Conservation (phyloP, 306 rosid genomes). For the Rosa persica region DNA sequence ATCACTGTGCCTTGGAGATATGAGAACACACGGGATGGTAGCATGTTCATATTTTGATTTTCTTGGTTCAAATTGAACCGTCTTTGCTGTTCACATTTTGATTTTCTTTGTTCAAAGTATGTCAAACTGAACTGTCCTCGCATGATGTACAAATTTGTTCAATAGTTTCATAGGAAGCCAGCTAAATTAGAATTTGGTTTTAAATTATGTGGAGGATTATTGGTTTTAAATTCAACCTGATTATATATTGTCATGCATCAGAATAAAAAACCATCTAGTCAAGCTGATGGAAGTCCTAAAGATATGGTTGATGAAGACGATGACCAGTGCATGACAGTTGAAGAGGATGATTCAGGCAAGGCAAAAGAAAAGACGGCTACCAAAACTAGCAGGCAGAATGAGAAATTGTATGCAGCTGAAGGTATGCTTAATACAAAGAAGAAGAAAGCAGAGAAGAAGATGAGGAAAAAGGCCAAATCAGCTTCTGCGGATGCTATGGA, state of each 20-base stretch:
- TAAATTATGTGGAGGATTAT: not conserved
- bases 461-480: conserved; percentile 57
- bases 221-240: not conserved
- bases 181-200: not conserved
- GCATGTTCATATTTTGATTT: not conserved
- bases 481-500: conserved; percentile 56
- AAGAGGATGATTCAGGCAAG: conserved; percentile 41
- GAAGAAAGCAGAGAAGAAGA: conserved; percentile 79
- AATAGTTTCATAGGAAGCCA: not conserved
- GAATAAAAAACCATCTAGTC: conserved; percentile 45
- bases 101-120: not conserved
- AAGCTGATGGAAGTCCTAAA: conserved; percentile 32
- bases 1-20: not conserved
- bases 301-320: conserved; percentile 40
- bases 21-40: not conserved
- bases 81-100: not conserved
- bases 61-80: not conserved
- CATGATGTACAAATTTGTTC: not conserved
- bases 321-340: conserved; percentile 48
- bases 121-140: not conserved
- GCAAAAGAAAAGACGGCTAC: conserved; percentile 43
- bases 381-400: conserved; percentile 61
- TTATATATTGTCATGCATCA: conserved; percentile 28
- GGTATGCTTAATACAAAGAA: conserved; percentile 80
- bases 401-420: conserved; percentile 68